phyloP scores from a whole-genome alignment of 2,329 filamentous ascomycete species.

The Aspergillus piperis region DNA sequence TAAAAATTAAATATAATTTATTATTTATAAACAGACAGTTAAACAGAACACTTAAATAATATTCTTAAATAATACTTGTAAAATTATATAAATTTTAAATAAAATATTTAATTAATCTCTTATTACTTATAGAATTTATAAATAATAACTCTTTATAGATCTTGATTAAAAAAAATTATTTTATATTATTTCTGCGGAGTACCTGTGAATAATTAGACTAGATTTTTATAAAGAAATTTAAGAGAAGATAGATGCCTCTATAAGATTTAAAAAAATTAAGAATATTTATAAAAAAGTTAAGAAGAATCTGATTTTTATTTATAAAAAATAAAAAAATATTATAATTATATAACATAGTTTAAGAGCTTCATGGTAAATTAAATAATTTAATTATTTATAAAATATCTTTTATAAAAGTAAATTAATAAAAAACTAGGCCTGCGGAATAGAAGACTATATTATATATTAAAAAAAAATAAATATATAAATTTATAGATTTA shows the following conservation, averaged over 20 bases:
- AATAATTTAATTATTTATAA: neutral
- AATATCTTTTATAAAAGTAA: neutral
- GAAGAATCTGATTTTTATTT: too few species aligned
- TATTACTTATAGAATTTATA: neutral
- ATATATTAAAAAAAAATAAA: neutral
- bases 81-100: constrained; percentile 6
- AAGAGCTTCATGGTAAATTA: neutral
- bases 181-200: neutral
- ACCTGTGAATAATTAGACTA: constrained; percentile 1
- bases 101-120: neutral
- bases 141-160: neutral
- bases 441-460: neutral
- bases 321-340: too few species aligned
- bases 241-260: too few species aligned
- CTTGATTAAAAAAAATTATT: neutral
- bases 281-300: too few species aligned
- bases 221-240: neutral
- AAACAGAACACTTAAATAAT: neutral
- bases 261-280: too few species aligned
- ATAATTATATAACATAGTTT: neutral
- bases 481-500: neutral
- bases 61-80: neutral
- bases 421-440: neutral
- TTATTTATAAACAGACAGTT: neutral
- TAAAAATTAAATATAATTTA: too few species aligned